Percentiles rank a stretch among this genome's conserved stretches.
Conservation (phyloP, 2,329 filamentous ascomycete genomes). For the Apiospora sp. region DNA sequence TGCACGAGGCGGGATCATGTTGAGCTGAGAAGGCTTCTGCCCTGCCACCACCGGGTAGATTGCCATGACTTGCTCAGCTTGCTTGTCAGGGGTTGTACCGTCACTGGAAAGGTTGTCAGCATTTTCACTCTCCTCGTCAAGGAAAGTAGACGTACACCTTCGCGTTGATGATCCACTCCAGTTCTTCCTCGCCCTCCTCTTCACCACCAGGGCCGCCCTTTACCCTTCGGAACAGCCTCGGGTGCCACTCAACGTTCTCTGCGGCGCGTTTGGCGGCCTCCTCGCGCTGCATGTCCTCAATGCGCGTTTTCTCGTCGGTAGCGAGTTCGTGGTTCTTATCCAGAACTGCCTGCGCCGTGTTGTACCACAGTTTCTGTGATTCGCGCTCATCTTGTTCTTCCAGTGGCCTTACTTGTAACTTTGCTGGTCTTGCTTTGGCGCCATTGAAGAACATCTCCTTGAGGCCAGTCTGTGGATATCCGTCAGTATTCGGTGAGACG, state of each 20-base stretch:
- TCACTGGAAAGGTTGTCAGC: conserved; percentile 49
- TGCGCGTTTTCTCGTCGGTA: conserved; percentile 94
- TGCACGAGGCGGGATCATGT: conserved; percentile 62
- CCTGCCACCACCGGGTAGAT: conserved; percentile 87
- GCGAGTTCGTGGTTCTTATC: conserved; percentile 86
- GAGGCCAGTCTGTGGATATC: conserved; percentile 74
- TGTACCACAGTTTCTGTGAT: conserved; percentile 86
- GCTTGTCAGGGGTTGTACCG: conserved; percentile 69
- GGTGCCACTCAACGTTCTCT: conserved; percentile 85
- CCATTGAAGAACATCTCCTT: conserved; percentile 93
- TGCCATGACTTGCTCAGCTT: conserved; percentile 82
- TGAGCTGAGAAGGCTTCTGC: conserved; percentile 66
- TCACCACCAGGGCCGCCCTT: conserved; percentile 72
- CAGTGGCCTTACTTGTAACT: conserved; percentile 77
- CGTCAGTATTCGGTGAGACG: background rate
- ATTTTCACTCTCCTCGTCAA: background rate
- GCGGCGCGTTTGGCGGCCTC: conserved; percentile 83
- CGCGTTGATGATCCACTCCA: conserved; percentile 95
- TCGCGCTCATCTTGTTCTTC: conserved; percentile 90
- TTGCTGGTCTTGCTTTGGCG: conserved; percentile 75
- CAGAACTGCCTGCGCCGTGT: conserved; percentile 82
- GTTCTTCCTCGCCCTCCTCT: conserved; percentile 84
- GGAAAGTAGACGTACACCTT: conserved; percentile 66
- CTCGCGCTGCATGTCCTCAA: conserved; percentile 90
- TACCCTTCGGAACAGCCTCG: conserved; percentile 82